These are phyloP conservation scores for Yamadazyma atmosphaerica DNA, from an alignment of 1,139 yeast species.

Conservation along the genomic window DNA sequence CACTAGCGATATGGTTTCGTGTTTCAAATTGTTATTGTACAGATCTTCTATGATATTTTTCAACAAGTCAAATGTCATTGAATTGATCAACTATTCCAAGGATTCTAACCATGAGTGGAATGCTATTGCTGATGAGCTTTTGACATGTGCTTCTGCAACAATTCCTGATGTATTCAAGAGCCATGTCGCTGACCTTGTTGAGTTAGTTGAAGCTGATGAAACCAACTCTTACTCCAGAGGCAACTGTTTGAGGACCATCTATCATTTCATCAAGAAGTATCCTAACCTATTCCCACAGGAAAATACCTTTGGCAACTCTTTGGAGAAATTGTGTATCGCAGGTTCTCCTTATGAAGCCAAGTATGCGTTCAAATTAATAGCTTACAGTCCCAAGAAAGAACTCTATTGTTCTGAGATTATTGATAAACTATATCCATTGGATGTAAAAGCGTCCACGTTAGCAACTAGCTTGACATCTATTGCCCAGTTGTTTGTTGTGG, in stretches of 20 bases:
- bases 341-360: conserved; percentile 68
- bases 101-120: conserved; percentile 30
- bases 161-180: conserved; percentile 67
- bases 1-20: conserved; percentile 49
- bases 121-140: conserved; percentile 48
- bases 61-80: conserved; percentile 64
- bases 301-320: conserved; percentile 35
- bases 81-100: conserved; percentile 50
- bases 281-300: conserved; percentile 42
- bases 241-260: conserved; percentile 53
- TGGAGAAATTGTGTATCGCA: conserved; percentile 44
- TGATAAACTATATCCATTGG: conserved; percentile 52
- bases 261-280: conserved; percentile 54
- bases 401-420: conserved; percentile 38
- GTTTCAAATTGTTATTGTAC: conserved; percentile 56
- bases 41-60: conserved; percentile 62
- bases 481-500: conserved; percentile 59
- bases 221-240: conserved; percentile 14
- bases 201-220: conserved; percentile 29
- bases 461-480: conserved; percentile 61
- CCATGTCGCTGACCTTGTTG: conserved; percentile 54
- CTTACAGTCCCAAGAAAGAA: conserved; percentile 41
- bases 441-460: conserved; percentile 33
- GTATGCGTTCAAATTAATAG: conserved; percentile 63
- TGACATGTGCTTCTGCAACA: conserved; percentile 59